These are phyloP conservation scores for Pleomassaria siparia DNA, from an alignment of 2,329 filamentous ascomycete species.

Conservation along the genomic window DNA sequence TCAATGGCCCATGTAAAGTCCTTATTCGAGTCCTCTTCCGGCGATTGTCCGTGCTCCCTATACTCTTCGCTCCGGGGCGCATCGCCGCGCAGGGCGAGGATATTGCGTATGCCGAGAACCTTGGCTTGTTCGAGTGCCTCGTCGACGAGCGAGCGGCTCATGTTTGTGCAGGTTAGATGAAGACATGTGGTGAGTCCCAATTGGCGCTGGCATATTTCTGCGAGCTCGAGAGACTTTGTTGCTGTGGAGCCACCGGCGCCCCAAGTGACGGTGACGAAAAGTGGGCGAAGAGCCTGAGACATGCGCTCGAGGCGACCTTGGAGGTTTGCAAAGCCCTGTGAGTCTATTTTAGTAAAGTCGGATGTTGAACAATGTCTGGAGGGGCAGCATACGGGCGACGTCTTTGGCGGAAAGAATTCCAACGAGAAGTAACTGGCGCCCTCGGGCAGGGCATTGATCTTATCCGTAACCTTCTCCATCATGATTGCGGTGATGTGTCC, in stretches of 20 bases:
- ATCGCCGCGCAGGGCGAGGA: conserved; percentile 87
- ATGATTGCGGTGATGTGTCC: conserved; percentile 2
- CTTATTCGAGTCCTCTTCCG: conserved; percentile 64
- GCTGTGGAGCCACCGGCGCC: conserved; percentile 93
- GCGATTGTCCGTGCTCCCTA: conserved; percentile 63
- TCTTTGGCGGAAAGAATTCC: conserved; percentile 99
- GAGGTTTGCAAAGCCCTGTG: conserved; percentile 82
- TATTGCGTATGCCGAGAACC: conserved; percentile 87
- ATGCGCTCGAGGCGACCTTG: conserved; percentile 92
- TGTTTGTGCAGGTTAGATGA: conserved; percentile 97
- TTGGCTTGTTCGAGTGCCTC: conserved; percentile 89
- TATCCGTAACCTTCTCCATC: conserved; percentile 78
- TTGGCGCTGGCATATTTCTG: conserved; percentile 92
- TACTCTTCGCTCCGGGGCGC: conserved; percentile 90
- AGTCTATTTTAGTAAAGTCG: conserved; percentile 12
- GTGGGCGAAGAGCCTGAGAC: conserved; percentile 83
- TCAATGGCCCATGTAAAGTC: conserved; percentile 90
- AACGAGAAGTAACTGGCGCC: conserved; percentile 88
- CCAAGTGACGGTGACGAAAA: conserved; percentile 98
- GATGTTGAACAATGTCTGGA: conserved; percentile 8
- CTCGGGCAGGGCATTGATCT: conserved; percentile 85
- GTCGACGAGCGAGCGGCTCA: conserved; percentile 84
- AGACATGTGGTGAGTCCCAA: conserved; percentile 91
- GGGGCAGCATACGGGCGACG: conserved; percentile 66
- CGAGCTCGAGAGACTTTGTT: conserved; percentile 86